Evolutionary conservation across 108 stramenopile genomes (phyloP), one percentile per base, ranked within the genome.

Genomic region (Cyclotella atomus): DNA sequence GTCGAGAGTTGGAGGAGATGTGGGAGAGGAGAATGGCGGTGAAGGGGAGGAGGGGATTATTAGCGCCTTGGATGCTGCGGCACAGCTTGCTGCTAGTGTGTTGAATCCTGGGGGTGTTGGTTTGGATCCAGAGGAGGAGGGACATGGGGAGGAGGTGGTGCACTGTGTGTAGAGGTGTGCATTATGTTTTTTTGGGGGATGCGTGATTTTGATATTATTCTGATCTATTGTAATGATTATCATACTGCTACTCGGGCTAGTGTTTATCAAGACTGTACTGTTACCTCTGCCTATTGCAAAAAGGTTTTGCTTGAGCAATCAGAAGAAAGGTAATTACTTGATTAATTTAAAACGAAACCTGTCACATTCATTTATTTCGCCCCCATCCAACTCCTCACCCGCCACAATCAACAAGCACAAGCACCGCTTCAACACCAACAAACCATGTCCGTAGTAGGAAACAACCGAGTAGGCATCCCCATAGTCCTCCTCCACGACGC

Each of bases 391-490:
- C n/a, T 20, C 19, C 19, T 10, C 15, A 21, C 0, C 25, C 23
- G 29, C 15, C 64, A 52, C 50, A 21, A 52, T 17, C 50, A n/a
- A n/a, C n/a, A n/a, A n/a, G n/a, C n/a, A n/a, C n/a, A n/a, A n/a
- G n/a, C n/a, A n/a, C n/a, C n/a, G n/a, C n/a, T n/a, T n/a, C n/a
- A n/a, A n/a, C n/a, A n/a, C n/a, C n/a, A n/a, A n/a, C n/a, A n/a
- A 29, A 67, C 59, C 43, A 94, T 94, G 93, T 94, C 93, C 21
- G 91, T 94, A 65, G 91, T 91, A 25, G 91, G 94, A 76, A 95
- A 95, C 65, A 93, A 92, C 73, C 87, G 91, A 19, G 90, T 95
- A 16, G 94, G 94, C 25, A 95, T 95, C 70, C 94, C 94, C 23
- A 92, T 95, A 43, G 91, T 95, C 49, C 87, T 95, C 30, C 82